Conservation (phyloP, 225 moss, liverwort and hornwort genomes). For the Sphagnum tenellum region DNA sequence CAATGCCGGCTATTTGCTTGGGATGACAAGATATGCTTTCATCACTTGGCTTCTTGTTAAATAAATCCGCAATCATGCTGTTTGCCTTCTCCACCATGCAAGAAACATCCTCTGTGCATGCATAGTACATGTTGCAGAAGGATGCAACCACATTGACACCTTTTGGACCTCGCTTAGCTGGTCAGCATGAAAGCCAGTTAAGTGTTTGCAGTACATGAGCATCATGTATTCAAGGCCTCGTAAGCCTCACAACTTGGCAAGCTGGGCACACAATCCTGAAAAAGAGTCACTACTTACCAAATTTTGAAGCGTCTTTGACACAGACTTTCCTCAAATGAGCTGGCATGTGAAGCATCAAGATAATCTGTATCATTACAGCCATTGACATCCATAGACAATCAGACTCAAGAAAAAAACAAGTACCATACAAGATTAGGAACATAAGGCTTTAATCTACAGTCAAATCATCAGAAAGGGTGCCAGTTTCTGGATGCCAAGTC, state of each 20-base stretch:
- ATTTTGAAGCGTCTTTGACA: slow-evolving; percentile 67
- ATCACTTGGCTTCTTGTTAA: slow-evolving; percentile 49
- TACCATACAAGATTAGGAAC: no score
- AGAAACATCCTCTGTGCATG: slow-evolving; percentile 82
- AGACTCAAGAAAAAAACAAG: no score
- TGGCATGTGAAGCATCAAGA: slow-evolving; percentile 94
- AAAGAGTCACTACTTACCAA: slow-evolving; percentile 22
- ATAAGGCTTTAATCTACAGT: no score
- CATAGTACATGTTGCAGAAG: slow-evolving; percentile 70
- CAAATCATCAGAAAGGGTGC: no score
- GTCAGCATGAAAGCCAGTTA: no score
- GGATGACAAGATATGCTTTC: slow-evolving; percentile 47
- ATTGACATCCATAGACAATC: no score
- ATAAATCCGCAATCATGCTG: slow-evolving; percentile 54
- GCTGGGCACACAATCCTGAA: no score
- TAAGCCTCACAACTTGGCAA: no score
- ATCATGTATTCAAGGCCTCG: no score
- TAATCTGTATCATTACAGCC: slow-evolving; percentile 27
- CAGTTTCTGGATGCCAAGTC: no score
- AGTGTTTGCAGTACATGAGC: no score
- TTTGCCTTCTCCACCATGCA: slow-evolving; percentile 68
- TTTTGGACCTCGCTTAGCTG: slow-evolving; percentile 57
- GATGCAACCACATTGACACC: slow-evolving; percentile 87
- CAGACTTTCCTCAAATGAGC: slow-evolving; percentile 76
- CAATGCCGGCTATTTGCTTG: slow-evolving; percentile 74